phyloP scores from a whole-genome alignment of 108 stramenopile genomes.

The Aurantiochytrium sp. region DNA sequence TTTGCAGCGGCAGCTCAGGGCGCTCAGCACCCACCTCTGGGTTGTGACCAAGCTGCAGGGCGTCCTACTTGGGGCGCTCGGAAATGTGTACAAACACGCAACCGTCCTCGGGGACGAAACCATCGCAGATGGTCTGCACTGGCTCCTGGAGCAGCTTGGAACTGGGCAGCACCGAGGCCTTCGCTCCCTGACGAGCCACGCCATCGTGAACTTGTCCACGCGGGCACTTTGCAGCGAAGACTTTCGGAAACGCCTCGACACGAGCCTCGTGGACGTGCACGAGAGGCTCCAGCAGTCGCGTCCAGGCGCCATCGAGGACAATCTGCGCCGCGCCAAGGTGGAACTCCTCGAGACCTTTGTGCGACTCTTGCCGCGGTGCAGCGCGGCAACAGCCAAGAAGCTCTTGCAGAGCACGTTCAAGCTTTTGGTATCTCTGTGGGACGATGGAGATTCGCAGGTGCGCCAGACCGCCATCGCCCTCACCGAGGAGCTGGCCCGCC shows the following conservation, averaged over 20 bases:
- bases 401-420: neutral
- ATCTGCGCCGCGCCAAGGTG: conserved; percentile 13
- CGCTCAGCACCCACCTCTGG: neutral
- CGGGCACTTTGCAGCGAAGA: neutral
- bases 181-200: neutral
- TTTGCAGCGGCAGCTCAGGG: neutral
- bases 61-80: neutral
- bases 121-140: neutral
- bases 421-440: neutral
- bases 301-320: neutral
- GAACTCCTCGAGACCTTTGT: neutral
- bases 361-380: neutral
- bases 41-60: neutral
- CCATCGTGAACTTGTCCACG: neutral
- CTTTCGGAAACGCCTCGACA: neutral
- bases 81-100: neutral
- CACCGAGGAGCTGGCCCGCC: neutral
- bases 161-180: neutral
- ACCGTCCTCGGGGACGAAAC: neutral
- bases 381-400: neutral
- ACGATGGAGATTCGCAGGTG: neutral
- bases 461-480: neutral
- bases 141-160: neutral
- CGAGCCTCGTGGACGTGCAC: neutral
- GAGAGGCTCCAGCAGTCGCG: neutral